Percentiles rank a stretch among this genome's conserved stretches.
Evolutionary conservation across 305 asterid genomes (phyloP).

Genomic region (Petunia hybrid): DNA sequence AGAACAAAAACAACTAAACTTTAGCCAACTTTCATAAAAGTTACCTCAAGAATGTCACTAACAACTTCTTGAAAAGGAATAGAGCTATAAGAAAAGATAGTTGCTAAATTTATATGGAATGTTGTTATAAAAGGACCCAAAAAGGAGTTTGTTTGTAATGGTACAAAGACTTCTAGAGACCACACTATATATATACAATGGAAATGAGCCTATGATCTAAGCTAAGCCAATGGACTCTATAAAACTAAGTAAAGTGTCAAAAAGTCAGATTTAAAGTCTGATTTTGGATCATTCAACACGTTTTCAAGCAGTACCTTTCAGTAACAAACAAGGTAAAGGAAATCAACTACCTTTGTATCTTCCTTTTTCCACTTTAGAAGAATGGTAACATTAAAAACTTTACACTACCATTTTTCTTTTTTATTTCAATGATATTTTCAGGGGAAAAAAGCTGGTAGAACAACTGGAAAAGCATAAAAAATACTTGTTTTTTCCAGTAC

Average conservation of each 20-base stretch:
- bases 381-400: neutral
- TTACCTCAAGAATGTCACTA: neutral
- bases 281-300: constrained; percentile 2
- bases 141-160: neutral
- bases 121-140: neutral
- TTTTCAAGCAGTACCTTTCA: constrained; percentile 22
- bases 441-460: neutral
- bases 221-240: neutral
- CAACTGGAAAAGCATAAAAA: neutral
- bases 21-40: neutral
- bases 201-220: constrained; percentile 19
- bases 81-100: neutral
- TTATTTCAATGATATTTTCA: neutral
- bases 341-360: neutral
- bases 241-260: constrained; percentile 22
- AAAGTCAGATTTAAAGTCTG: constrained; percentile 21
- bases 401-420: neutral
- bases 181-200: neutral
- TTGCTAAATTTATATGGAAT: neutral
- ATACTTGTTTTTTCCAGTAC: neutral
- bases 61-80: neutral
- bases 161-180: constrained; percentile 1
- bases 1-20: neutral
- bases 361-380: neutral
- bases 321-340: constrained; percentile 12